Conservation (phyloP, 306 rosid species). For the peach (Prunus persica) region Prunus_persica_NCBIv2 NC_034013.1:17789501-17790000, state of each 20-base stretch:
- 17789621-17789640: conserved; percentile 12
- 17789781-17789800: conserved; percentile 13
- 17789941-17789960: conserved; percentile 39
- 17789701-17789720: conserved; percentile 71
- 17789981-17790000: conserved; percentile 13
- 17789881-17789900: conserved; percentile 68
- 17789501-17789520: conserved; percentile 12
- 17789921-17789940: conserved; percentile 60
- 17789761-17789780: conserved; percentile 27
- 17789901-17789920: conserved; percentile 60
- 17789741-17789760: conserved; percentile 74
- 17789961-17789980: conserved; percentile 50
- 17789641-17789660: conserved; percentile 3
- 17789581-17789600: conserved; percentile 82
- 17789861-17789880: conserved; percentile 15
- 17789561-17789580: conserved; percentile 77
- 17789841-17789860: conserved; percentile 11
- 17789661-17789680: conserved; percentile 1
- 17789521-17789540: conserved; percentile 32
- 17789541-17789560: conserved; percentile 91
- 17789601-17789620: conserved; percentile 27
- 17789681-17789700: conserved; percentile 34
- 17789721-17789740: conserved; percentile 63
- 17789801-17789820: conserved; percentile 13
- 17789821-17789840: conserved; percentile 1